A percentile compares a stretch with the other conserved stretches of the same genome.
phyloP scores from a whole-genome alignment of 1,284 basidiomycete species.

The Papiliotrema fonsecae region DNA sequence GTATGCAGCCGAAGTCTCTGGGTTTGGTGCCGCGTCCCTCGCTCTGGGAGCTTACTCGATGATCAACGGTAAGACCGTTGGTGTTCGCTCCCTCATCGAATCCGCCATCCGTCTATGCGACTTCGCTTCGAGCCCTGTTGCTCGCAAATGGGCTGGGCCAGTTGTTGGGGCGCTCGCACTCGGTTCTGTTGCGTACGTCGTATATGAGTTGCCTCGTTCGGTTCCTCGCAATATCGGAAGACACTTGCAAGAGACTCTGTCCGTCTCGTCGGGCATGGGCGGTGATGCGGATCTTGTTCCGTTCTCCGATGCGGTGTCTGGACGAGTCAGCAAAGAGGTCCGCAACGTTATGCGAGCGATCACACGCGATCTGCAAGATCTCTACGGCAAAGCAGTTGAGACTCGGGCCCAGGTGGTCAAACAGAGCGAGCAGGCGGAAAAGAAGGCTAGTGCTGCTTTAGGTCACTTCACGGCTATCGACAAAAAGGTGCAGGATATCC shows the following conservation, averaged over 20 bases:
- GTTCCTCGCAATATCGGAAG: constrained; percentile 90
- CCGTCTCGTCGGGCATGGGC: constrained; percentile 24
- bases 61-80: constrained; percentile 73
- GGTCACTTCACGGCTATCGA: constrained; percentile 65
- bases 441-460: constrained; percentile 64
- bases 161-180: constrained; percentile 65
- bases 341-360: constrained; percentile 89
- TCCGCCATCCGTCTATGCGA: constrained; percentile 68
- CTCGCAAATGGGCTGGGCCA: constrained; percentile 83
- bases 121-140: constrained; percentile 72
- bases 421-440: constrained; percentile 68
- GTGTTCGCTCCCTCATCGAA: constrained; percentile 71
- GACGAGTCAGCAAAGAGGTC: constrained; percentile 75
- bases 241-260: constrained; percentile 56
- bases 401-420: constrained; percentile 70
- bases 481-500: constrained; percentile 57
- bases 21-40: constrained; percentile 68
- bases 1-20: constrained; percentile 50
- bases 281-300: constrained; percentile 41
- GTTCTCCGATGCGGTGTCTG: constrained; percentile 67
- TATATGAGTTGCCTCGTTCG: constrained; percentile 81
- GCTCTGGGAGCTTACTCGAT: constrained; percentile 83
- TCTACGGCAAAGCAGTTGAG: constrained; percentile 76
- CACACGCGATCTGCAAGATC: constrained; percentile 84
- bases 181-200: constrained; percentile 74